phyloP scores from a whole-genome alignment of 164 flowering plant species.

The Cinnamomum chago region DNA sequence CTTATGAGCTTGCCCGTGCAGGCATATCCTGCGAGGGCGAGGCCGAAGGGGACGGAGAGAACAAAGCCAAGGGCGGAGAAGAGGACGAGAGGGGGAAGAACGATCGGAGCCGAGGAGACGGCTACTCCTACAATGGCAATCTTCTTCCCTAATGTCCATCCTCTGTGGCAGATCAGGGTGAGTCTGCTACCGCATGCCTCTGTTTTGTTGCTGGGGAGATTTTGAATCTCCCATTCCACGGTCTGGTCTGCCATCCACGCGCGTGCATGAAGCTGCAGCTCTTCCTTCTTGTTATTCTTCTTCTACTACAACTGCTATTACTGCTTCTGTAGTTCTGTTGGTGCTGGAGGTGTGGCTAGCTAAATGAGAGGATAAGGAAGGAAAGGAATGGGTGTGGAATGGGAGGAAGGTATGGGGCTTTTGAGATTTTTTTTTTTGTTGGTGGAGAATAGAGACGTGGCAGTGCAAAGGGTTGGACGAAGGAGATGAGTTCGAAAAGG shows the following conservation, averaged over 20 bases:
- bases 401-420: too few relatives aligned
- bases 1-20: slow-evolving; percentile 66
- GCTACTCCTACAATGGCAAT: slow-evolving; percentile 50
- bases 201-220: background rate
- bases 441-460: background rate
- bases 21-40: slow-evolving; percentile 53
- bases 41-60: slow-evolving; percentile 55
- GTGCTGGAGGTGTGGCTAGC: too few relatives aligned
- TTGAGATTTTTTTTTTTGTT: too few relatives aligned
- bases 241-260: too few relatives aligned
- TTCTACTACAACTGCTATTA: background rate
- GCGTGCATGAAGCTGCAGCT: background rate
- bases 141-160: slow-evolving; percentile 55
- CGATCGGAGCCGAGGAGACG: slow-evolving; percentile 56
- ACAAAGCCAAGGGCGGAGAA: slow-evolving; percentile 58
- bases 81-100: slow-evolving; percentile 65
- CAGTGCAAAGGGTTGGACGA: background rate
- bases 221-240: background rate
- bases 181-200: background rate
- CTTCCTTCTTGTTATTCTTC: background rate
- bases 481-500: too few relatives aligned
- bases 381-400: background rate
- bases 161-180: slow-evolving; percentile 30
- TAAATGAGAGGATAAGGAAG: too few relatives aligned
- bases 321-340: too few relatives aligned